Base-by-base conservation (phyloP, 176 grass and related monocot genomes). In the Thalia dealbata region DNA sequence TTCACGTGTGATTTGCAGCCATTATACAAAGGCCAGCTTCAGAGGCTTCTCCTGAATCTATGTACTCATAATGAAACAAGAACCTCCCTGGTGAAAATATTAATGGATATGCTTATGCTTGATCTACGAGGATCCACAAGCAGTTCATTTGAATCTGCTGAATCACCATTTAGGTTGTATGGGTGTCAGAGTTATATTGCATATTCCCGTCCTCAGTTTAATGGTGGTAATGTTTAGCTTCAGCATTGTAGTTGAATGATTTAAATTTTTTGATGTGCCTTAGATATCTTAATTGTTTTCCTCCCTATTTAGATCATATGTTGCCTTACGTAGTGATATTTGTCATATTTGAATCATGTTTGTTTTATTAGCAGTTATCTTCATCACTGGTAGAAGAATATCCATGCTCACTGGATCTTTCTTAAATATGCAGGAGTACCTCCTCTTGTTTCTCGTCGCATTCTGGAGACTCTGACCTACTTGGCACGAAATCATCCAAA, bases 81-180 rank as follows among this genome's bases (percentile, higher is more conserved):
- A 74, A 86, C 77, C 73, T 85, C 80, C 32, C 78, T 99, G 81
- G 83, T 99, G 81, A 59, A 85, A 86, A 89, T 99, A 86, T 64
- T 99, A 19, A 82, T 99, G 69, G 88, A 89, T 67, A 99, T 99
- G 91, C 88, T 99, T 66, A 91, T 99, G 88, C 90, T 99, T 86
- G 95, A 99, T 82, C 75, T 99, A 70, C 79, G 91, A 29, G 86
- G 80, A 23, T 87, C 82, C 59, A 79, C 72, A 52, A 82, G 76
- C 77, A 95, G 79, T 90, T 75, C 79, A 77, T 68, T 52, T 38
- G 85, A 82, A 77, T 60, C 56, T 30, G 45, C 79, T 68, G 95
- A 99, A 69, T 78, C 91, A 16, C 88, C 83, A 62, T 99, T 95
- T 83, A 82, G 95, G 54, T 78, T 99, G 45, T 99, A 99, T 91